Evolutionary conservation across 129 eudicot species (phyloP), one percentile per base, ranked within the genome.

Genomic region (Erigeron canadensis): DNA sequence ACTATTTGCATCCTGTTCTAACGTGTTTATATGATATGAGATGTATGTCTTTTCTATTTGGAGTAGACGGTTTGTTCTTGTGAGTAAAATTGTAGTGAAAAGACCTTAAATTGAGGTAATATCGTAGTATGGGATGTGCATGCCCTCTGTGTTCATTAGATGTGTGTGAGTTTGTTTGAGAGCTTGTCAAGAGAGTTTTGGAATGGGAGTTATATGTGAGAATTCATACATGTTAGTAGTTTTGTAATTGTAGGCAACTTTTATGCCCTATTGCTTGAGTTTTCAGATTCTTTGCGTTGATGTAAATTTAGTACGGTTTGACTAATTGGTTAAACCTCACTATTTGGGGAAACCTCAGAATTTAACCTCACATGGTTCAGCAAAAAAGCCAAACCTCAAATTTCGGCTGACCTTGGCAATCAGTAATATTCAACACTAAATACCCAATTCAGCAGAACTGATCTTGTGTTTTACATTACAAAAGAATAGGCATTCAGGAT

Each of bases 11-110:
- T 76, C 82, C 81, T 47, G 96, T 84, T 84, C 82, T 75, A 71
- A 79, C 62, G 75, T 64, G 84, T 77, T 84, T 84, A 85, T 88
- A 83, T 81, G 81, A 75, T 81, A 86, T 83, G 83, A 74, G 74
- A 87, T 63, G 68, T 82, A 86, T 81, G 72, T 79, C 71, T 79
- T 71, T 77, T 77, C 70, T 73, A 53, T 65, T 63, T 63, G 77
- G 85, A 76, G 84, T 77, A 64, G 60, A 75, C 86, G 53, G 84
- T 65, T 84, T 73, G 81, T 72, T 77, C 28, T 40, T 78, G 55
- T 68, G 73, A 74, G 73, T 84, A 79, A 62, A 70, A 70, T 65
- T 79, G 56, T 72, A 50, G 67, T 67, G 81, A 84, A 28, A 47
- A 61, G 48, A 61, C 78, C 16, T 63, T 79, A 67, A 81, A 70